Evolutionary conservation across 805 yeast genomes (phyloP).

Genomic region (Saccharomycopsis selenospora): DNA sequence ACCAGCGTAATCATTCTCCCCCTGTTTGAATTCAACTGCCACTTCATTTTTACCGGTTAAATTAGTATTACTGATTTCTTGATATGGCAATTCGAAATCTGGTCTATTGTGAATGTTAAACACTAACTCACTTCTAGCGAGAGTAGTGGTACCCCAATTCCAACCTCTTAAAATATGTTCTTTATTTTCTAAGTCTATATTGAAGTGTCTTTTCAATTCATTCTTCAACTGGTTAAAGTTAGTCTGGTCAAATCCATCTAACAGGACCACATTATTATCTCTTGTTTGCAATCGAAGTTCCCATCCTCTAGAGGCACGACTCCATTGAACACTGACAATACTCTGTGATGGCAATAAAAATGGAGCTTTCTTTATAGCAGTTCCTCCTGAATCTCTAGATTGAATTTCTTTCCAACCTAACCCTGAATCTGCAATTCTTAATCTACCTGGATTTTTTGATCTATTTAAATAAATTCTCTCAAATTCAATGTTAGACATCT

Average conservation of each 20-base stretch:
- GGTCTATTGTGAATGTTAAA: constrained; percentile 86
- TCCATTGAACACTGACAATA: constrained; percentile 76
- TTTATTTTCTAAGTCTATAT: constrained; percentile 63
- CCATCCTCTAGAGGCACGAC: constrained; percentile 87
- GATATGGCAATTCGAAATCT: constrained; percentile 83
- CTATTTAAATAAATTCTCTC: constrained; percentile 88
- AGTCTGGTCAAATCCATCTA: constrained; percentile 88
- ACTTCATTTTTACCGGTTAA: constrained; percentile 90
- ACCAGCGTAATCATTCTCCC: constrained; percentile 51
- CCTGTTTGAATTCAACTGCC: constrained; percentile 72
- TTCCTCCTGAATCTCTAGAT: constrained; percentile 39
- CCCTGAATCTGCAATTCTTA: constrained; percentile 95
- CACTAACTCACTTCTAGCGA: constrained; percentile 85
- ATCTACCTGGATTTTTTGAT: constrained; percentile 74
- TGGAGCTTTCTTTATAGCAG: constrained; percentile 54
- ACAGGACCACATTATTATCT: constrained; percentile 72
- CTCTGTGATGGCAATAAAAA: constrained; percentile 84
- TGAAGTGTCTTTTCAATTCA: constrained; percentile 73
- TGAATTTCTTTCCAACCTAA: constrained; percentile 86
- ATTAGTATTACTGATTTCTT: constrained; percentile 74
- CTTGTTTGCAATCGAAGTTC: constrained; percentile 86
- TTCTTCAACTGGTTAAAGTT: constrained; percentile 77
- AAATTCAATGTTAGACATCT: constrained; percentile 52
- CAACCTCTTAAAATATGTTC: constrained; percentile 96
- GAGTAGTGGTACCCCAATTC: constrained; percentile 97